Conservation (phyloP, 345 rosid genomes). For the Populus alba region DNA sequence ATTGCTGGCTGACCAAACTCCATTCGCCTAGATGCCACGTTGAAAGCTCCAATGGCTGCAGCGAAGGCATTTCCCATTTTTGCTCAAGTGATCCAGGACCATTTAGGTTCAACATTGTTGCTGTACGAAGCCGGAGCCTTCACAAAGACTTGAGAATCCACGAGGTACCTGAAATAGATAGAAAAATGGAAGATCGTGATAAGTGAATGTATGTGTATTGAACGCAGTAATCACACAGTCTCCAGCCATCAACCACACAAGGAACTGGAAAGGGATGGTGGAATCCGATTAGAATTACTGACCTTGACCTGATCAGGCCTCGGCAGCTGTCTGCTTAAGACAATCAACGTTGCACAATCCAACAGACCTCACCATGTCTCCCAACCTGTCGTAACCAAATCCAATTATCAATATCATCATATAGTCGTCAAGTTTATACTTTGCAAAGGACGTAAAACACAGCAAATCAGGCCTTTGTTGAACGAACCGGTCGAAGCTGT, state of each 20-base stretch:
- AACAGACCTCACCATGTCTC: conserved; percentile 78
- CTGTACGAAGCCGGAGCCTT: background rate
- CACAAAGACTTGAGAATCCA: background rate
- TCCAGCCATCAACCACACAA: background rate
- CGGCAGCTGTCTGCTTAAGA: conserved; percentile 49
- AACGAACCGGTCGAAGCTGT: conserved; percentile 76
- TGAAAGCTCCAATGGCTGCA: background rate
- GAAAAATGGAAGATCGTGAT: background rate
- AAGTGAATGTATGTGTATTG: background rate
- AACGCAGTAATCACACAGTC: background rate
- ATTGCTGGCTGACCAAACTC: background rate
- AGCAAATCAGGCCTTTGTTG: background rate
- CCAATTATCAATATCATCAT: background rate
- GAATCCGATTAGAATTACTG: background rate
- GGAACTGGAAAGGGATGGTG: background rate
- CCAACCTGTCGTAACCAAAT: conserved; percentile 44
- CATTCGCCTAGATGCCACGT: background rate
- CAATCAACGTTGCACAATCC: conserved; percentile 77
- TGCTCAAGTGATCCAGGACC: background rate
- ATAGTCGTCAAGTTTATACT: background rate
- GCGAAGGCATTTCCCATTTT: background rate
- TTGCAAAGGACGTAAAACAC: background rate
- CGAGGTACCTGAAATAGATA: background rate
- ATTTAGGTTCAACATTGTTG: background rate
- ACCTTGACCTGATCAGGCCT: conserved; percentile 28